Percentiles rank a stretch among this genome's conserved stretches.
phyloP scores from a whole-genome alignment of 345 rosid genomes.

The Eucalyptus albens region DNA sequence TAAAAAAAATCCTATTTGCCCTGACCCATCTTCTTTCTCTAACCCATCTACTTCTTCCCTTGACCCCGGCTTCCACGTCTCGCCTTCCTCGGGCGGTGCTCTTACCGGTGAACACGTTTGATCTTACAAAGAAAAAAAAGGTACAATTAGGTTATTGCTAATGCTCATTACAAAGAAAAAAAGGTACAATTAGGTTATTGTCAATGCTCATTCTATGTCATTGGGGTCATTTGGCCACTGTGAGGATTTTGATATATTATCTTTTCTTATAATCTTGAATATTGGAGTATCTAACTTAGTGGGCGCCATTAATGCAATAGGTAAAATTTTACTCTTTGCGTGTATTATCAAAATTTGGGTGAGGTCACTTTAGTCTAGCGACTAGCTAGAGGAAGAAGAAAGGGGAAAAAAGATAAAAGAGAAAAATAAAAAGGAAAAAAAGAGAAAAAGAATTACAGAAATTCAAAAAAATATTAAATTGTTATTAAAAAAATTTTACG shows the following conservation, averaged over 20 bases:
- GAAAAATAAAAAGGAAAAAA: too few species aligned
- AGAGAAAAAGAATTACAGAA: too few species aligned
- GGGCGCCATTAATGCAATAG: neutral
- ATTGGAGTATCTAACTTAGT: neutral
- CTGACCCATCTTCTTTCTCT: neutral
- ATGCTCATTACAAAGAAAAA: neutral
- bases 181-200: too few species aligned
- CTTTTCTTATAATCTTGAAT: neutral
- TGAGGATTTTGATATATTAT: neutral
- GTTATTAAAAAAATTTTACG: too few species aligned
- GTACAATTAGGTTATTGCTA: neutral
- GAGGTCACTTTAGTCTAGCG: accelerated
- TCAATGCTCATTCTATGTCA: neutral
- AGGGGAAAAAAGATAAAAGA: too few species aligned
- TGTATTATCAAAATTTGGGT: too few species aligned
- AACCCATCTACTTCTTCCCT: neutral
- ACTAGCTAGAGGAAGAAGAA: too few species aligned
- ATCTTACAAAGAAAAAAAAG: neutral
- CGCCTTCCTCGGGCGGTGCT: neutral
- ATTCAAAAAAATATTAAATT: too few species aligned
- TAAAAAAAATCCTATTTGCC: neutral
- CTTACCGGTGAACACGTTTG: neutral
- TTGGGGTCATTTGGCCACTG: neutral
- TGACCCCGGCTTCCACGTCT: neutral
- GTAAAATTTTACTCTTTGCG: neutral